Evolutionary conservation across 2,329 filamentous ascomycete species (phyloP).

Genomic region (Ceratocystis harringtonii): DNA sequence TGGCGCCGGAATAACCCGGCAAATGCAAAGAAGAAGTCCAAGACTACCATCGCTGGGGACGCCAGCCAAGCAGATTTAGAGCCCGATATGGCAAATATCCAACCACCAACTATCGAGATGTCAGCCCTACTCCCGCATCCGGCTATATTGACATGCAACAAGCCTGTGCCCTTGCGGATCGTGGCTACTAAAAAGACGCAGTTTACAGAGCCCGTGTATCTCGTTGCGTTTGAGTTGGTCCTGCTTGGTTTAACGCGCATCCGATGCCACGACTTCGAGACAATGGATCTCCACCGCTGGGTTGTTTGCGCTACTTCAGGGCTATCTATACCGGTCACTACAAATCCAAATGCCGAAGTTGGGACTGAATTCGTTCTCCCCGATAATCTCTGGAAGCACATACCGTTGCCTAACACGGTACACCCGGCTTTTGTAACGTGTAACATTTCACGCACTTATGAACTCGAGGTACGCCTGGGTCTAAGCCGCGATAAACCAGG

Average conservation of each 20-base stretch:
- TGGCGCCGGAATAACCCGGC: slow-evolving; percentile 24
- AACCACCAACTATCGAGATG: slow-evolving; percentile 57
- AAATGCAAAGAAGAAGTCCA: slow-evolving; percentile 14
- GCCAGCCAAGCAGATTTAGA: slow-evolving; percentile 1
- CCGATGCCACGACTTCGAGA: slow-evolving; percentile 57
- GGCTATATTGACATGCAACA: slow-evolving; percentile 75
- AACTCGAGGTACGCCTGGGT: slow-evolving; percentile 68
- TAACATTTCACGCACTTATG: slow-evolving; percentile 69
- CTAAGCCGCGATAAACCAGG: slow-evolving; percentile 51
- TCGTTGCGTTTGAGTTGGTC: slow-evolving; percentile 68
- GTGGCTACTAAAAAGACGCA: slow-evolving; percentile 62
- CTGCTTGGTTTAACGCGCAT: slow-evolving; percentile 68
- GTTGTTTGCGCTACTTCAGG: slow-evolving; percentile 57
- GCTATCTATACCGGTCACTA: slow-evolving; percentile 55
- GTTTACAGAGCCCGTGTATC: slow-evolving; percentile 52
- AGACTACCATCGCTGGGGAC: not conserved
- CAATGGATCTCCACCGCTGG: slow-evolving; percentile 60
- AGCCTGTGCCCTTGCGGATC: slow-evolving; percentile 66
- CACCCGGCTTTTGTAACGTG: slow-evolving; percentile 79
- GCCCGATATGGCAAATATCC: slow-evolving; percentile 16
- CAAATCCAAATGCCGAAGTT: slow-evolving; percentile 36
- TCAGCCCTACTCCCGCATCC: slow-evolving; percentile 73
- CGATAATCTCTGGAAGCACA: slow-evolving; percentile 53
- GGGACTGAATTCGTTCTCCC: slow-evolving; percentile 58
- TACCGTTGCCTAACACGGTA: slow-evolving; percentile 67